phyloP scores from a whole-genome alignment of 2,329 filamentous ascomycete species.

The Cercospora beticola region DNA sequence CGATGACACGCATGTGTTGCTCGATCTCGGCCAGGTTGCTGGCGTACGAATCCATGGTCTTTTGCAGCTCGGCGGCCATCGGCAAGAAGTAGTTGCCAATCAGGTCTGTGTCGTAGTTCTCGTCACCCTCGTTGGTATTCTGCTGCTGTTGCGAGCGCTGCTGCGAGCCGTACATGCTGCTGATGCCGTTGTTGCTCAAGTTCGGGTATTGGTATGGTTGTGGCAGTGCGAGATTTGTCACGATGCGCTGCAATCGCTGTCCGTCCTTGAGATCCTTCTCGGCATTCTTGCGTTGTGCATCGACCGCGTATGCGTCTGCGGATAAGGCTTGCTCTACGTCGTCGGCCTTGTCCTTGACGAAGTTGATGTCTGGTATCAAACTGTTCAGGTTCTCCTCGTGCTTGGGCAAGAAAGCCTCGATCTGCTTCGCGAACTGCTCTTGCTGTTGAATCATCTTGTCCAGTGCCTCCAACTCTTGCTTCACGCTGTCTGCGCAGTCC shows the following conservation, averaged over 20 bases:
- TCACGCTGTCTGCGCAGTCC: slow-evolving; percentile 79
- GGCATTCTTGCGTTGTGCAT: slow-evolving; percentile 56
- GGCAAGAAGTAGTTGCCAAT: slow-evolving; percentile 48
- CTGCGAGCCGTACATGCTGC: slow-evolving; percentile 22
- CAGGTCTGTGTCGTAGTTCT: slow-evolving; percentile 46
- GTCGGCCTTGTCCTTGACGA: slow-evolving; percentile 61
- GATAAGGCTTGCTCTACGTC: slow-evolving; percentile 63
- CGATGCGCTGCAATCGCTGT: slow-evolving; percentile 68
- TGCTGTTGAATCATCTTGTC: slow-evolving; percentile 79
- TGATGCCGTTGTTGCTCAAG: slow-evolving; percentile 27
- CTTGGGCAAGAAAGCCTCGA: slow-evolving; percentile 63
- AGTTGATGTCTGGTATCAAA: slow-evolving; percentile 65
- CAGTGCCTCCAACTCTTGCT: slow-evolving; percentile 72
- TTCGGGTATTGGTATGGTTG: slow-evolving; percentile 57
- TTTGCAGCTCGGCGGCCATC: slow-evolving; percentile 42
- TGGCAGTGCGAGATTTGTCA: slow-evolving; percentile 73
- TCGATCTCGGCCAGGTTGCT: slow-evolving; percentile 50
- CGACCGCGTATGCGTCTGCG: slow-evolving; percentile 62
- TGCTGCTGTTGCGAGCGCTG: slow-evolving; percentile 24
- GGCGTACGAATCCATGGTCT: slow-evolving; percentile 43
- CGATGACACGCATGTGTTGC: slow-evolving; percentile 50
- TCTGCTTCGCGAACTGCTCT: slow-evolving; percentile 72
- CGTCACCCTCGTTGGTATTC: slow-evolving; percentile 17
- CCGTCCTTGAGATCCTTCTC: slow-evolving; percentile 69
- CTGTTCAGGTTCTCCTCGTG: slow-evolving; percentile 64